Evolutionary conservation across 1,284 basidiomycete genomes (phyloP), one percentile per base, ranked within the genome.

Genomic region (Thecaphora thlaspeos): DNA sequence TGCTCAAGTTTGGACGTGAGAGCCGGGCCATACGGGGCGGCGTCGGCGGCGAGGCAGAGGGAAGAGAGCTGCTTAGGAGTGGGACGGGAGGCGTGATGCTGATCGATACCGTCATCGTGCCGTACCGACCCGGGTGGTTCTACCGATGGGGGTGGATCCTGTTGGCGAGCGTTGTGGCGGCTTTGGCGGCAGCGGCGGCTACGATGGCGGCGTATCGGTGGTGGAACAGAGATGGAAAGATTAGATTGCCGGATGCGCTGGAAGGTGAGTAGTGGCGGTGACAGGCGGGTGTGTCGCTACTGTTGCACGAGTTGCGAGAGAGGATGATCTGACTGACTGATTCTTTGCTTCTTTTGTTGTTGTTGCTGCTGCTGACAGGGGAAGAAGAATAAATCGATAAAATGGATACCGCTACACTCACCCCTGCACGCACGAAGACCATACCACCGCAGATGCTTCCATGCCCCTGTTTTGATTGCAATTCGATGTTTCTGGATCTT

Each of bases 91-190:
- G 95, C 4, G 90, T 97, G 23, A 83, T 97, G 51, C 84, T 88
- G 77, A 87, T 98, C 60, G 90, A 96, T 80, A 82, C 83, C 22
- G 82, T 96, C 10, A 80, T 97, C 39, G 72, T 86, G 34, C 94
- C 94, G 18, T 98, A 93, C 77, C 81, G 87, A 58, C 91, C 94
- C 0, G 46, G 44, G 18, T 77, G 73, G 75, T 69, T 75, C 46
- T 68, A 67, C 45, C 51, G 62, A 38, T 77, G 71, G 61, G 43
- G 57, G 64, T 66, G 63, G 63, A 56, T 61, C 18, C 50, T 34
- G 9, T 19, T 61, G 26, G 42, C 37, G 0, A 51, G 46, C 48
- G 28, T 34, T 4, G 17, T 51, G 1, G 23, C 44, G 12, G 44
- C 34, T 4, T 21, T 39, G 7, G 23, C 36, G 3, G 23, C 55